Evolutionary conservation across 1,139 yeast species (phyloP).

Genomic region (Geotrichum citri-aurantii): DNA sequence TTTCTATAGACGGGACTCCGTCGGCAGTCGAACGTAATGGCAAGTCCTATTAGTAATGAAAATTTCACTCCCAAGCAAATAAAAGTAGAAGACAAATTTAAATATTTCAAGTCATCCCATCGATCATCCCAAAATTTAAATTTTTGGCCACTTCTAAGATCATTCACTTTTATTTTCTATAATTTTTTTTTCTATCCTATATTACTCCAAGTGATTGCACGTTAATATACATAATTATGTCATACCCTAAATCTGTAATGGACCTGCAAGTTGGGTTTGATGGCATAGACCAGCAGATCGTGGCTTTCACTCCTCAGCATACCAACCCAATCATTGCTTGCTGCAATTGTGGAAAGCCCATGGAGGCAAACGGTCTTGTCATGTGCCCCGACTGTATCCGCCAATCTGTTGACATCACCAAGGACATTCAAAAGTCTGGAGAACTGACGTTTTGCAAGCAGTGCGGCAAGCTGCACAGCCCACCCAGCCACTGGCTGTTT

Average conservation of each 20-base stretch:
- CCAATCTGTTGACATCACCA: constrained; percentile 88
- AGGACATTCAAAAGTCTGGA: constrained; percentile 90
- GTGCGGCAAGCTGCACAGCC: constrained; percentile 89
- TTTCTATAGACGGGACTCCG: too few species aligned
- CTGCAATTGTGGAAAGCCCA: constrained; percentile 96
- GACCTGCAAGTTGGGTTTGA: constrained; percentile 2
- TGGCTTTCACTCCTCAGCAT: constrained; percentile 34
- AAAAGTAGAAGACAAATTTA: not conserved
- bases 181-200: not conserved
- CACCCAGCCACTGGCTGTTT: constrained; percentile 88
- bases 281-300: constrained; percentile 13
- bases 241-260: not conserved
- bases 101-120: not conserved
- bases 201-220: too few species aligned
- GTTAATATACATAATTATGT: not conserved
- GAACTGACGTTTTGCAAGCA: constrained; percentile 89
- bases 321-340: constrained; percentile 83
- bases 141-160: too few species aligned
- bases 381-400: constrained; percentile 98
- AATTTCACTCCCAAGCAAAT: not conserved
- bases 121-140: not conserved
- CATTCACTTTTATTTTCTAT: not conserved
- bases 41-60: not conserved
- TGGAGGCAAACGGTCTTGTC: constrained; percentile 84
- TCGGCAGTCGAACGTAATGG: too few species aligned